Evolutionary conservation across 2,329 filamentous ascomycete species (phyloP).

Genomic region (Celoporthe dispersa): DNA sequence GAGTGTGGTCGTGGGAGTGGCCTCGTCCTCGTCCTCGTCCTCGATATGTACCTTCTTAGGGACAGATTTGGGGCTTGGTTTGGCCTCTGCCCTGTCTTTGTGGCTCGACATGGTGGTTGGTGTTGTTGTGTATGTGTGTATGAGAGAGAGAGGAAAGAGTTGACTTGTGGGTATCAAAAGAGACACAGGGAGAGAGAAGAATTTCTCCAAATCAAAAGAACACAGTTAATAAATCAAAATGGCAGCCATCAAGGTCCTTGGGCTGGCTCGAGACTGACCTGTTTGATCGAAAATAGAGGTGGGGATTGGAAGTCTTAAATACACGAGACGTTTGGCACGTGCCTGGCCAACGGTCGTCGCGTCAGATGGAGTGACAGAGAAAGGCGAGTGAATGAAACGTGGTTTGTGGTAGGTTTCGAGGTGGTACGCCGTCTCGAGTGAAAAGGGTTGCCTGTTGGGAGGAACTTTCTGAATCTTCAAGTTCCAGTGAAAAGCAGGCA

Average conservation of each 20-base stretch:
- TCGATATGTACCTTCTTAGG: neutral
- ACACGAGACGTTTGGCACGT: neutral
- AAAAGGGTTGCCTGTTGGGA: neutral
- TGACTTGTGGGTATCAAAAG: neutral
- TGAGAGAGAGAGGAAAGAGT: neutral
- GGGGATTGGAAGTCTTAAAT: neutral
- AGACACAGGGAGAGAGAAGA: neutral
- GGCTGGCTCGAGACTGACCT: neutral
- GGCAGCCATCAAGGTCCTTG: neutral
- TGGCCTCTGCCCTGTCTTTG: no score
- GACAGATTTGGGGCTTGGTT: neutral
- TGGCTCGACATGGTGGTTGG: neutral
- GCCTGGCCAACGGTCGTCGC: neutral
- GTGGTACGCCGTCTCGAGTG: neutral
- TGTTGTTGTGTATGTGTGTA: neutral
- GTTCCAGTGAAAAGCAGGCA: neutral
- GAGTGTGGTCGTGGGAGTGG: neutral
- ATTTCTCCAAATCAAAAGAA: neutral
- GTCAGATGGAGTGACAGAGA: neutral
- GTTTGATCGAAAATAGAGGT: neutral
- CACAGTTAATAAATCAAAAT: neutral
- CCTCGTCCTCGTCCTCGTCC: neutral
- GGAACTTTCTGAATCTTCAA: neutral
- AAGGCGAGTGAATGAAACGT: neutral
- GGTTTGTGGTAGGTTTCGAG: neutral